Evolutionary conservation across 2,329 filamentous ascomycete genomes (phyloP).

Genomic region (Calcarisporium arbuscula): DNA sequence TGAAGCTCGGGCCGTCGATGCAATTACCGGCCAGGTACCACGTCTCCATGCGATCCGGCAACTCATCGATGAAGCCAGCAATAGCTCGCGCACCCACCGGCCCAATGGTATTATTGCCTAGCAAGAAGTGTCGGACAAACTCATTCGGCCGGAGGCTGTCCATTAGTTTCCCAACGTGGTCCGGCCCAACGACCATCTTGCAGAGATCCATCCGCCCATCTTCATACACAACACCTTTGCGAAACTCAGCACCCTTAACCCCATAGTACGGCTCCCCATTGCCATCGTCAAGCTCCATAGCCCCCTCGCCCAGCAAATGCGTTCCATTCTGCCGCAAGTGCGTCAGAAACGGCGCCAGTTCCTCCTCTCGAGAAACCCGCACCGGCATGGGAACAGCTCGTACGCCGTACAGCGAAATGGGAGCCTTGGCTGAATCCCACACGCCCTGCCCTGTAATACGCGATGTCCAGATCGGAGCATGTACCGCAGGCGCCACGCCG

Average conservation of each 20-base stretch:
- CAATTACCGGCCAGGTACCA: constrained; percentile 52
- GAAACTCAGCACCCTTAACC: constrained; percentile 28
- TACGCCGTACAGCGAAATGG: constrained; percentile 24
- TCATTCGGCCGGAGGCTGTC: constrained; percentile 38
- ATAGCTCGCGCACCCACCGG: constrained; percentile 39
- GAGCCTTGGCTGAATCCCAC: constrained; percentile 23
- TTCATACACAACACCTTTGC: constrained; percentile 37
- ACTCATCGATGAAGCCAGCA: constrained; percentile 36
- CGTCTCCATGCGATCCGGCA: constrained; percentile 43
- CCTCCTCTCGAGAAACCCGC: constrained; percentile 20
- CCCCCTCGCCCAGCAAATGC: constrained; percentile 17
- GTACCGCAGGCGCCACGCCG: constrained; percentile 24
- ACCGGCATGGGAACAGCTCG: constrained; percentile 29
- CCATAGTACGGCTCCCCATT: constrained; percentile 30
- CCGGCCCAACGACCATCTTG: constrained; percentile 48
- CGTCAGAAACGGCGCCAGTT: constrained; percentile 26
- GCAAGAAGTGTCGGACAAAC: constrained; percentile 44
- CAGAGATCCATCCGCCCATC: constrained; percentile 49
- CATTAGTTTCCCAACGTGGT: constrained; percentile 44
- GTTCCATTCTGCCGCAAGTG: constrained; percentile 26
- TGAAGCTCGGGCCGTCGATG: constrained; percentile 37
- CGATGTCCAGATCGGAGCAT: constrained; percentile 24
- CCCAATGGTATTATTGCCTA: constrained; percentile 50
- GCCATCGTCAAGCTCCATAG: constrained; percentile 24
- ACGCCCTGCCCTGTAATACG: constrained; percentile 26